Percentiles rank a stretch among this genome's conserved stretches.
Evolutionary conservation across 2,329 filamentous ascomycete genomes (phyloP).

Genomic region (Chrysoporthe austroafricana): DNA sequence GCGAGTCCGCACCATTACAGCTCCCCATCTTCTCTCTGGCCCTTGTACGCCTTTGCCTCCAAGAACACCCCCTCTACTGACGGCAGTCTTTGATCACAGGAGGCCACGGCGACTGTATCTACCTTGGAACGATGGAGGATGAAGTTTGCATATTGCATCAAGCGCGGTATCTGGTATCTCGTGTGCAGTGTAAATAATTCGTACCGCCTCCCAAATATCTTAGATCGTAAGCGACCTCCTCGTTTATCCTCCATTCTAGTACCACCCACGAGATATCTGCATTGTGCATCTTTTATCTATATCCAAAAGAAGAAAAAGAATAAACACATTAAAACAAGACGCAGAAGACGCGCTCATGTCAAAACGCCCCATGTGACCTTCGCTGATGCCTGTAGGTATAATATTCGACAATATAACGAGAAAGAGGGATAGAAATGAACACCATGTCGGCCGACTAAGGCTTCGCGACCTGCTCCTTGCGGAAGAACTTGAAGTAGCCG

Average conservation of each 20-base stretch:
- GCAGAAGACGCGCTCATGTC: constrained; percentile 12
- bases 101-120: too few species aligned
- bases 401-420: constrained; percentile 7
- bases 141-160: background rate
- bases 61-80: too few species aligned
- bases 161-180: constrained; percentile 12
- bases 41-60: too few species aligned
- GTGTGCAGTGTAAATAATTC: constrained; percentile 6
- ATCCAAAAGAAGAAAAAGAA: background rate
- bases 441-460: constrained; percentile 39
- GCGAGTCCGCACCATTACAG: too few species aligned
- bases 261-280: background rate
- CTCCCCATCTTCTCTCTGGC: too few species aligned
- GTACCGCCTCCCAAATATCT: background rate
- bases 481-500: constrained; percentile 60
- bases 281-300: background rate
- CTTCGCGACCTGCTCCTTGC: constrained; percentile 62
- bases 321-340: constrained; percentile 3
- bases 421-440: constrained; percentile 10
- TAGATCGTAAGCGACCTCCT: background rate
- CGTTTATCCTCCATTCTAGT: background rate
- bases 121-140: background rate
- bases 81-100: too few species aligned
- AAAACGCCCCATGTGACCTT: constrained; percentile 24
- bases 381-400: constrained; percentile 26